Conservation (phyloP, 2,329 filamentous ascomycete species). For the Mycosphaerelloides madeirae region DNA sequence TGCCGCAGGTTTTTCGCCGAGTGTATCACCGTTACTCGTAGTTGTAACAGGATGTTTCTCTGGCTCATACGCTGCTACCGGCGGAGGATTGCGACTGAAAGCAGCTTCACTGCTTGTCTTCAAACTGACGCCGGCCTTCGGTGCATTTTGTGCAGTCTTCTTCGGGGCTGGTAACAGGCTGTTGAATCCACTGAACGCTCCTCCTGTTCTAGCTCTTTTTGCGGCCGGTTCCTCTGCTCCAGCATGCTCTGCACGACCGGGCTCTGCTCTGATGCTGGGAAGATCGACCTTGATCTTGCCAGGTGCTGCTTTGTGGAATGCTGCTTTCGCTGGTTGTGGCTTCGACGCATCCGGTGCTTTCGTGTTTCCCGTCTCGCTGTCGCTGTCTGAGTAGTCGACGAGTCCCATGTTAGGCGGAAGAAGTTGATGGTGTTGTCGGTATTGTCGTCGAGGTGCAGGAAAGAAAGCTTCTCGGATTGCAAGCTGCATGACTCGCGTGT, state of each 20-base stretch:
- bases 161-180: conserved; percentile 84
- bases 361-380: conserved; percentile 50
- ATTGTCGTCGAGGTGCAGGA: too few relatives aligned
- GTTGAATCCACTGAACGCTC: conserved; percentile 75
- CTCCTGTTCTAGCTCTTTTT: conserved; percentile 64
- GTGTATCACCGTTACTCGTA: not conserved
- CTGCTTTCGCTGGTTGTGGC: conserved; percentile 33
- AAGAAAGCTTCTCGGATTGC: too few relatives aligned
- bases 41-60: conserved; percentile 15
- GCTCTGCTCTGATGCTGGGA: conserved; percentile 49
- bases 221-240: conserved; percentile 55
- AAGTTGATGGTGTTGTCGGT: not conserved
- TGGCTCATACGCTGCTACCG: conserved; percentile 30
- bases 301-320: conserved; percentile 46
- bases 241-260: conserved; percentile 36
- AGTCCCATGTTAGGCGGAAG: conserved; percentile 58
- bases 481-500: not conserved
- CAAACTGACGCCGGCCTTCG: conserved; percentile 60
- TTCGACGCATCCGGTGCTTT: conserved; percentile 26
- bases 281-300: conserved; percentile 78
- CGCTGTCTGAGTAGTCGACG: conserved; percentile 79
- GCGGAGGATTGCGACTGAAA: conserved; percentile 64
- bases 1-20: conserved; percentile 33
- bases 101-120: conserved; percentile 81
- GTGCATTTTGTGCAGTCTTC: conserved; percentile 37